Conservation (phyloP, 2,329 filamentous ascomycete genomes). For the Trichoderma polysporum region DNA sequence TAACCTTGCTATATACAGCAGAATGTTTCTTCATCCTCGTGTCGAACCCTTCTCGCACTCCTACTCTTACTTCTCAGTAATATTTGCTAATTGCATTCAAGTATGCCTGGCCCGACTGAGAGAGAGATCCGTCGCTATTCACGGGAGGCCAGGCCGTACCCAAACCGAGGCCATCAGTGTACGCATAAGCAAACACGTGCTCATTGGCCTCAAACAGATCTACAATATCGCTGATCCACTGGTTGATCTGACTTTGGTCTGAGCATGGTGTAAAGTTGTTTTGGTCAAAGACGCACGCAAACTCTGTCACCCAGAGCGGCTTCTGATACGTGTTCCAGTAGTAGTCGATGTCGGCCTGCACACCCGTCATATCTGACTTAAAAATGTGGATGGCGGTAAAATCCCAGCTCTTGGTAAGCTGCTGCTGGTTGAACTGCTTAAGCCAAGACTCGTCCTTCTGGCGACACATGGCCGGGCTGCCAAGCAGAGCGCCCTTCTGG, state of each 20-base stretch:
- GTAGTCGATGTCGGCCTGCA: slow-evolving; percentile 24
- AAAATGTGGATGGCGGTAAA: slow-evolving; percentile 24
- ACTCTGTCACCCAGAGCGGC: slow-evolving; percentile 24
- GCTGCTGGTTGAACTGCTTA: slow-evolving; percentile 18
- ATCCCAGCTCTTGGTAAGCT: slow-evolving; percentile 20
- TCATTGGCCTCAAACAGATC: slow-evolving; percentile 23
- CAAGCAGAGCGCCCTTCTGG: slow-evolving; percentile 56
- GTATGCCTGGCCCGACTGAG: slow-evolving; percentile 24
- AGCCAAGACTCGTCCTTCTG: slow-evolving; percentile 34
- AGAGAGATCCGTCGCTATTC: slow-evolving; percentile 19
- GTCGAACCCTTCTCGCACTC: neutral
- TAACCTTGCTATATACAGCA: neutral
- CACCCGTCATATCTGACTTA: slow-evolving; percentile 23
- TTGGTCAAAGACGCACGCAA: slow-evolving; percentile 24
- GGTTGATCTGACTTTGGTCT: slow-evolving; percentile 23
- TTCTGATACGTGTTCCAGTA: slow-evolving; percentile 26
- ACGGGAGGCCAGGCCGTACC: slow-evolving; percentile 21
- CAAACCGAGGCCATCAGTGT: slow-evolving; percentile 23
- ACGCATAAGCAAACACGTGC: slow-evolving; percentile 24
- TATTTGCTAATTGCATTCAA: slow-evolving; percentile 24
- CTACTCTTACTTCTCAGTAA: neutral
- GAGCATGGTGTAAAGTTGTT: slow-evolving; percentile 19
- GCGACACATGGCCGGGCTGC: slow-evolving; percentile 59
- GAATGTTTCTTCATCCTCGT: neutral
- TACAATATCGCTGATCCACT: slow-evolving; percentile 22